Evolutionary conservation across 805 yeast species (phyloP).

Genomic region (Metschnikowia kunwiensis): DNA sequence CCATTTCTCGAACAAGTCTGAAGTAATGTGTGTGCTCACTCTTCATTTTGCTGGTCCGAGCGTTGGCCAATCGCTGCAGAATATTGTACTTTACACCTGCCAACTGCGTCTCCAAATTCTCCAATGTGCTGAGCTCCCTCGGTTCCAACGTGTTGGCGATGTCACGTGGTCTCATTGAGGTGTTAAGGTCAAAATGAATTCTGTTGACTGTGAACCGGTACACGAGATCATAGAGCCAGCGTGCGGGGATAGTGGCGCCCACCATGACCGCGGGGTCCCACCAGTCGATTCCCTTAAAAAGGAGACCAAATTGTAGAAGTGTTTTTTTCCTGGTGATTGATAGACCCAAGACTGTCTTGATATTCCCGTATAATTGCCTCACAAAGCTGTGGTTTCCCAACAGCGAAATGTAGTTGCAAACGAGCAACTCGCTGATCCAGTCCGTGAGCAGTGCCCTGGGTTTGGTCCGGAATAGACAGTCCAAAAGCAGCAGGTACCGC

Average conservation of each 20-base stretch:
- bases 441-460: constrained; percentile 6
- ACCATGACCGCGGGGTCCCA: constrained; percentile 32
- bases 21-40: background rate
- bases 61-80: constrained; percentile 5
- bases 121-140: constrained; percentile 16
- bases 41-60: background rate
- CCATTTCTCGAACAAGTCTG: background rate
- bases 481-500: constrained; percentile 31
- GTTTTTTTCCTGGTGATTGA: background rate
- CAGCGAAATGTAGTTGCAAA: constrained; percentile 36
- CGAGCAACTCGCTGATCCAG: constrained; percentile 34
- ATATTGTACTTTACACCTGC: constrained; percentile 12
- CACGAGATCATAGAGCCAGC: constrained; percentile 37
- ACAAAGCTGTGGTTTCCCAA: constrained; percentile 35
- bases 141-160: constrained; percentile 28
- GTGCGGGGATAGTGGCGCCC: constrained; percentile 31
- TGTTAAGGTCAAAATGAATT: constrained; percentile 28
- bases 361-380: constrained; percentile 17
- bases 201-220: constrained; percentile 34
- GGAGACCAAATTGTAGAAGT: background rate
- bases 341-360: background rate
- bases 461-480: constrained; percentile 23
- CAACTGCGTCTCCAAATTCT: constrained; percentile 12
- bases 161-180: constrained; percentile 30
- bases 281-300: constrained; percentile 26